Evolutionary conservation across 2,329 filamentous ascomycete species (phyloP).

Genomic region (Talaromyces sp.): DNA sequence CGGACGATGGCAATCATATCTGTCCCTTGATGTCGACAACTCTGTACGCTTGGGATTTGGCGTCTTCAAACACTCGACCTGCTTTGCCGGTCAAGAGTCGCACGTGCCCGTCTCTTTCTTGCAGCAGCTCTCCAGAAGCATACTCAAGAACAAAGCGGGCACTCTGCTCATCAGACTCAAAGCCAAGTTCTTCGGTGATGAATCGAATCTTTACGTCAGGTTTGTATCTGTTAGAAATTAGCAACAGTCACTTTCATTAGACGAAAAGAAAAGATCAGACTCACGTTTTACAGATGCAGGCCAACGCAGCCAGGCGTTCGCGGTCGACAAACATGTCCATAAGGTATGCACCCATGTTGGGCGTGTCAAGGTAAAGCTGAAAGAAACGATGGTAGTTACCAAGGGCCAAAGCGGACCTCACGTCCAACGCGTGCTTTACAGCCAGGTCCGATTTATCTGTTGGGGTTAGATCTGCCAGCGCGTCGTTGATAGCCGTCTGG

Average conservation of each 20-base stretch:
- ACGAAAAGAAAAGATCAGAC: conserved; percentile 41
- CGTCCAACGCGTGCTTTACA: conserved; percentile 86
- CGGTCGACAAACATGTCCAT: conserved; percentile 99
- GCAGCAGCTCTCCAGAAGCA: conserved; percentile 70
- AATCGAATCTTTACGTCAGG: conserved; percentile 84
- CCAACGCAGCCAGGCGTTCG: conserved; percentile 85
- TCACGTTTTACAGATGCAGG: conserved; percentile 92
- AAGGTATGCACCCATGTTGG: conserved; percentile 95
- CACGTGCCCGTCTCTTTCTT: conserved; percentile 72
- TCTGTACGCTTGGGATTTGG: conserved; percentile 72
- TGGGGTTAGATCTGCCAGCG: conserved; percentile 96
- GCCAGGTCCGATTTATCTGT: conserved; percentile 85
- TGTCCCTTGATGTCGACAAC: conserved; percentile 97
- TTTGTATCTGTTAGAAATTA: conserved; percentile 74
- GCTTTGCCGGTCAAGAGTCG: conserved; percentile 74
- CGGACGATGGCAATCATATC: conserved; percentile 54
- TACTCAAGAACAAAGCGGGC: conserved; percentile 86
- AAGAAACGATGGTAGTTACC: conserved; percentile 99
- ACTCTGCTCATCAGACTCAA: conserved; percentile 87
- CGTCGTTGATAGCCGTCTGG: conserved; percentile 95
- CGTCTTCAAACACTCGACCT: conserved; percentile 68
- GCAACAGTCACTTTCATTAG: conserved; percentile 27
- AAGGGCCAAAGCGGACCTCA: conserved; percentile 85
- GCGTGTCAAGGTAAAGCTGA: conserved; percentile 88
- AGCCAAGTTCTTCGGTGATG: conserved; percentile 92